Evolutionary conservation across 139 green algal genomes (phyloP), one percentile per base, ranked within the genome.

Genomic region (Limnomonas spitsbergensis): DNA sequence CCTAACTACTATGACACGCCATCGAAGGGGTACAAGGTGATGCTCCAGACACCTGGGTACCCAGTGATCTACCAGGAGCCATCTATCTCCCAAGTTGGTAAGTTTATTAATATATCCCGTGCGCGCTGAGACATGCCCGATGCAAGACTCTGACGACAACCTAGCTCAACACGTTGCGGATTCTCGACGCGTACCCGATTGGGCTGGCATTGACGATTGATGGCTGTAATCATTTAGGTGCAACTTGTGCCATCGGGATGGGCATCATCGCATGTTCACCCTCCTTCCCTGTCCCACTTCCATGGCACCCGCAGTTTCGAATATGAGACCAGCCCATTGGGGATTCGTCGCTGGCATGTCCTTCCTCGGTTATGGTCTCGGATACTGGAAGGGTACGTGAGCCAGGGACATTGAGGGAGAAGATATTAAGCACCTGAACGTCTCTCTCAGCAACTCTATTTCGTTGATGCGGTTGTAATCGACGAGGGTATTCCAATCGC

Each of bases 1-100:
- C 83, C 83, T 1, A 84, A 85, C 69, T 88, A 88, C 72, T 85
- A 83, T 75, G 80, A 88, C 3, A 40, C 40, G 1, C 79, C 83
- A 6, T 78, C 82, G 53, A 53, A 81, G 53, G 53, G 66, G 31
- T 83, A 79, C 73, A 85, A 85, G 80, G 83, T 88, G 34, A 83
- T 79, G 2, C 47, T 88, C 34, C 72, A 88, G 77, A 78, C 69
- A 38, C 83, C 83, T 6, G 1, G 34, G 4, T 83, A 73, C 73
- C 83, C 83, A 2, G 81, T 88, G 26, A 76, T 88, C 26, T 79
- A 81, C 68, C 79, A 76, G 4, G 83, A 88, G 34, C 83, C 83
- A 29, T 76, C 35, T 40, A 76, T 87, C 40, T 69, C 34, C 1
- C 78, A 81, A 73, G 81, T 78, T 35, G n/a, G 81, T 86, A 53